Evolutionary conservation across 148 eudicot genomes (phyloP).

Genomic region (Arctostaphylos glauca): DNA sequence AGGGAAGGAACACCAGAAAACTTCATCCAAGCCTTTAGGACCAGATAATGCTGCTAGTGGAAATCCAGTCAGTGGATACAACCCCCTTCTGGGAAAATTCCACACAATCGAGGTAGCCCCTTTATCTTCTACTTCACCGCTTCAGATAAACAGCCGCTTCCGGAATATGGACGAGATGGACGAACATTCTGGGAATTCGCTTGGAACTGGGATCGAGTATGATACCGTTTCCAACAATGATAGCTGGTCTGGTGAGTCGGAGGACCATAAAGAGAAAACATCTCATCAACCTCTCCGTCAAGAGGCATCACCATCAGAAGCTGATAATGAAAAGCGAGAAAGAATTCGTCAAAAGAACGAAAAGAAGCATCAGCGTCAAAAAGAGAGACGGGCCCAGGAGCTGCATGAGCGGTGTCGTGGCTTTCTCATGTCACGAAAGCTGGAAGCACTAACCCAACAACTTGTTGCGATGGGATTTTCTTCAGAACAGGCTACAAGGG

Average conservation of each 20-base stretch:
- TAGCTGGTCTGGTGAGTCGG: conserved; percentile 93
- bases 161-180: conserved; percentile 80
- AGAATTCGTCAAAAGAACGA: conserved; percentile 94
- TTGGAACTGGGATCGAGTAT: conserved; percentile 58
- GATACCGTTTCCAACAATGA: conserved; percentile 87
- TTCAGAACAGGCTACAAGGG: conserved; percentile 85
- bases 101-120: conserved; percentile 66
- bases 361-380: conserved; percentile 96
- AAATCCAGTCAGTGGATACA: conserved; percentile 75
- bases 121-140: conserved; percentile 39
- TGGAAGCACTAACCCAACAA: conserved; percentile 82
- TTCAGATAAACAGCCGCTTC: conserved; percentile 72
- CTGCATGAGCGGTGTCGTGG: conserved; percentile 87
- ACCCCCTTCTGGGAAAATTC: conserved; percentile 81
- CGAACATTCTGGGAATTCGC: conserved; percentile 60
- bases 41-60: conserved; percentile 43
- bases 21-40: conserved; percentile 56
- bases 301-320: conserved; percentile 61
- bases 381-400: conserved; percentile 94
- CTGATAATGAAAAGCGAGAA: conserved; percentile 88
- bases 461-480: conserved; percentile 93
- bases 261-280: conserved; percentile 86
- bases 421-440: conserved; percentile 91
- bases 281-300: conserved; percentile 34
- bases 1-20: conserved; percentile 64